A percentile compares a stretch with the other conserved stretches of the same genome.
Conservation (phyloP, 2,329 filamentous ascomycete genomes). For the Periconia macrospinosa region DNA sequence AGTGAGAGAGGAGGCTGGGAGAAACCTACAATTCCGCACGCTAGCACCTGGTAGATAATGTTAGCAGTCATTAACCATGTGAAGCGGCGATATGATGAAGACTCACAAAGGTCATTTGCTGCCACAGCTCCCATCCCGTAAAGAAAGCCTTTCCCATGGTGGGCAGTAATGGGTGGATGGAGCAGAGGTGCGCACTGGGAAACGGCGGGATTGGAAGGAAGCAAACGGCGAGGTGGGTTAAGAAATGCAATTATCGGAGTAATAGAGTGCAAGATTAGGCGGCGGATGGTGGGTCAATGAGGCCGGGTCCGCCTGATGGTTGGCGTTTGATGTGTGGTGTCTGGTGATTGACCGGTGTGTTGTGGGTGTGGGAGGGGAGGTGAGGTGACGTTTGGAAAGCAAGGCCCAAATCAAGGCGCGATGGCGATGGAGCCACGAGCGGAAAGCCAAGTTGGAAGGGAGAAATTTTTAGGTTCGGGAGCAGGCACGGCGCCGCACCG, state of each 20-base stretch:
- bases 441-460: no score
- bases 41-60: slow-evolving; percentile 64
- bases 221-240: slow-evolving; percentile 6
- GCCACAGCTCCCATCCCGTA: slow-evolving; percentile 73
- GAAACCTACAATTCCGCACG: slow-evolving; percentile 62
- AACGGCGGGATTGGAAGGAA: slow-evolving; percentile 4
- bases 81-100: neutral
- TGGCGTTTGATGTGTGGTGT: neutral
- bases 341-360: no score
- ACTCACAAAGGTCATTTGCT: slow-evolving; percentile 87
- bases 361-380: no score
- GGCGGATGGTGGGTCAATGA: neutral
- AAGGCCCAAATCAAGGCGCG: no score
- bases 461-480: no score
- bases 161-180: slow-evolving; percentile 10
- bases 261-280: neutral
- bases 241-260: no score
- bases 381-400: no score
- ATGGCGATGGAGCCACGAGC: neutral
- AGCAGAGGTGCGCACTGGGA: slow-evolving; percentile 4
- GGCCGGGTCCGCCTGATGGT: no score
- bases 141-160: slow-evolving; percentile 46
- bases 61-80: slow-evolving; percentile 21
- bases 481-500: no score
- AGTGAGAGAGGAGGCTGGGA: neutral